Evolutionary conservation across 2,329 filamentous ascomycete species (phyloP), one percentile per base, ranked within the genome.

Genomic region (Stagonosporopsis vannaccii): DNA sequence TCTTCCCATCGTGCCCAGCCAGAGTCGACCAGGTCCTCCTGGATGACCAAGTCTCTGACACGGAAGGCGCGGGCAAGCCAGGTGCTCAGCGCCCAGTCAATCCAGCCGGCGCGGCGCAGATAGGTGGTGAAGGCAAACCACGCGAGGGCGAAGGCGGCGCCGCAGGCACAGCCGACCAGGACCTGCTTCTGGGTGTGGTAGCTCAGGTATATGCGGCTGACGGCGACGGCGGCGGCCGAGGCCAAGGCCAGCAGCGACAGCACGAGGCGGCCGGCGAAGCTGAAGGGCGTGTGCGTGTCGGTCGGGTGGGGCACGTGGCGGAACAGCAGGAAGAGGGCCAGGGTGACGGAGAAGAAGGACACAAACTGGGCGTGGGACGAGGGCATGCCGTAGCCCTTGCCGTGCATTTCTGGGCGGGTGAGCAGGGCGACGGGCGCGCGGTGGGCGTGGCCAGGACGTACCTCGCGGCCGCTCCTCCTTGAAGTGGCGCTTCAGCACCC

Each of bases 371-470:
- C 90, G 78, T 99, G 95, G 33, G 93, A 97, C 7, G 86, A 88
- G 11, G 95, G 95, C 96, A 99, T 99, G 67, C 95, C 96, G 73
- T 99, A 99, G 62, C 95, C 95, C 76, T 96, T 96, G 52, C 92
- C 86, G 71, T 93, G 87, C 81, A 88, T 86, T 76, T 85, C 85
- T 87, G 51, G 22, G 47, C 17, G 17, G 37, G 36, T 67, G 36
- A 64, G 60, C 43, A 37, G 17, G 13, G 15, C 48, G n/a, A 30
- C 43, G 25, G 11, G 32, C 19, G 23, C n/a, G 25, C 11, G 25
- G 19, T 7, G 13, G 22, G 23, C n/a, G 12, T 19, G 7, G 26
- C 23, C 15, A 2, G 17, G n/a, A 77, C 83, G 81, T 89, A 86
- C 89, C 89, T 60, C 83, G 85, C 25, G 95, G 95, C 45, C 95